Base-by-base conservation (phyloP, 179 eudicot species). In the Beta corolliflora region DNA sequence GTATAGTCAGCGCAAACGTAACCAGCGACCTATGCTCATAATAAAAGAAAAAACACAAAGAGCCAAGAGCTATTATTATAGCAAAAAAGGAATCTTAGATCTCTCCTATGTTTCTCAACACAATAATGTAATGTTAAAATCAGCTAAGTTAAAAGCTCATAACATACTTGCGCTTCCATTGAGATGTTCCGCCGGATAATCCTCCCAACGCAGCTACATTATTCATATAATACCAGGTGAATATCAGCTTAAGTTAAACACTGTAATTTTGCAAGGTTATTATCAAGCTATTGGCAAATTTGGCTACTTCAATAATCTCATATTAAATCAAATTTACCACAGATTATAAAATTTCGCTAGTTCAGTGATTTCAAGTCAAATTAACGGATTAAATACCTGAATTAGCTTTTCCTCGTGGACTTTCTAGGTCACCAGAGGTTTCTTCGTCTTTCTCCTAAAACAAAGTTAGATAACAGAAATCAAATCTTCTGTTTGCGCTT, bases 81-180 rank as follows among this genome's bases (percentile, higher is more conserved):
- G 44, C 44, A 45, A 44, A 21, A n/a, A 41, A n/a, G n/a, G n/a
- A n/a, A n/a, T n/a, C n/a, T n/a, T 76, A 77, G 63, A 41, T 54
- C 71, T 31, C 14, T 16, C 9, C 5, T 50, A 52, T 31, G 56
- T 74, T 29, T n/a, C 1, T 45, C 19, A 9, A 19, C 54, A 80
- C 41, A 23, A 31, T 2, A 54, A 46, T 21, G 52, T 46, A 75
- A 75, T 15, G n/a, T 19, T 48, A 19, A 50, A 68, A 65, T 23
- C 55, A 65, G 54, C 14, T 15, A 73, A 53, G 13, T 73, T 29
- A 3, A 36, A 78, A 60, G 31, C 75, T 73, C 6, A 18, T 61
- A 56, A 64, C 94, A 85, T 90, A 95, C 99, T 95, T 95, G 89
- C 86, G 92, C 85, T 93, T 95, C 98, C 98, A 95, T 88, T 93